Evolutionary conservation across 768 basidiomycete species (phyloP).

Genomic region (Butyriboletus loyo): DNA sequence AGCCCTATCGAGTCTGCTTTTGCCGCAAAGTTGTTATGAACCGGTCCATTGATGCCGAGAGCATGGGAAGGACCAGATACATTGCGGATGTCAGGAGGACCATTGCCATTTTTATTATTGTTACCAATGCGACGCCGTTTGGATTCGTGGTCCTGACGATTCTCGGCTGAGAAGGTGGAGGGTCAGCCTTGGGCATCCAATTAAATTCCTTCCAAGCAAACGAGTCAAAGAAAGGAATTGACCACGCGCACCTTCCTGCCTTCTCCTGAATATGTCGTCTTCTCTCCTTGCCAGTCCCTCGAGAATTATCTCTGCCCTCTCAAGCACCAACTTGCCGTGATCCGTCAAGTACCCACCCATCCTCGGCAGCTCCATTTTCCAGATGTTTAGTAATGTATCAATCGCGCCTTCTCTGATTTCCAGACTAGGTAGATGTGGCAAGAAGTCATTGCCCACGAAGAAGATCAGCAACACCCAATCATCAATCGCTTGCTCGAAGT

Average conservation of each 20-base stretch:
- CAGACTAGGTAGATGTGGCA: slow-evolving; percentile 95
- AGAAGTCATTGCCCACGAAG: slow-evolving; percentile 98
- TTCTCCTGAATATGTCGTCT: slow-evolving; percentile 90
- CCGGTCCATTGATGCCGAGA: slow-evolving; percentile 27
- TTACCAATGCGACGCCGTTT: slow-evolving; percentile 77
- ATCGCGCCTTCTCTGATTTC: slow-evolving; percentile 99
- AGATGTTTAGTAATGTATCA: slow-evolving; percentile 93
- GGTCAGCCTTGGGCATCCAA: slow-evolving; percentile 13
- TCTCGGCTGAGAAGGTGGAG: slow-evolving; percentile 61
- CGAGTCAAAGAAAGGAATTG: slow-evolving; percentile 8
- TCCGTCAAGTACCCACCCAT: slow-evolving; percentile 99
- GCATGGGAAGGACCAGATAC: slow-evolving; percentile 29
- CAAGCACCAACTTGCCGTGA: slow-evolving; percentile 83
- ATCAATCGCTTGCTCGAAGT: slow-evolving; percentile 95
- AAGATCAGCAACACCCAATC: slow-evolving; percentile 99
- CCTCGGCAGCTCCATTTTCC: slow-evolving; percentile 87
- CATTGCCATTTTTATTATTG: slow-evolving; percentile 39
- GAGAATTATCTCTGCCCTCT: slow-evolving; percentile 89
- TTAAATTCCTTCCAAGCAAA: slow-evolving; percentile 2
- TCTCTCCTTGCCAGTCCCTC: slow-evolving; percentile 92
- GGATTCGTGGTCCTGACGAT: slow-evolving; percentile 87
- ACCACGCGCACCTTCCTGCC: slow-evolving; percentile 79
- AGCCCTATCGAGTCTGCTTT: slow-evolving; percentile 77
- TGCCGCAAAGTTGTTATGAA: slow-evolving; percentile 64
- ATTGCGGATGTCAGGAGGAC: slow-evolving; percentile 34